phyloP scores from a whole-genome alignment of 441 rosid species.

The Gossypium trilobum region DNA sequence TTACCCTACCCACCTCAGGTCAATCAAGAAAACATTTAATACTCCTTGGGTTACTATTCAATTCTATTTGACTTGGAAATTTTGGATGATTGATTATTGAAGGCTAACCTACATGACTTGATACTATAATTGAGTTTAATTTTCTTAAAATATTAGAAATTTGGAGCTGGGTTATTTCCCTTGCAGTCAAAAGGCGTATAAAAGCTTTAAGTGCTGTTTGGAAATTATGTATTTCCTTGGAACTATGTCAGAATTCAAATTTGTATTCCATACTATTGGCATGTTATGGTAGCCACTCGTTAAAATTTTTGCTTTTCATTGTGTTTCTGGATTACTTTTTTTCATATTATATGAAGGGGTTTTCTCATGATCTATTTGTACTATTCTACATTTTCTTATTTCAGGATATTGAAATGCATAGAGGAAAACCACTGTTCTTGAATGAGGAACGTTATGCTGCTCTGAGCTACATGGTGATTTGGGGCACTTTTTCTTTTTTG shows the following conservation, averaged over 20 bases:
- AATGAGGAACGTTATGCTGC: conserved; percentile 95
- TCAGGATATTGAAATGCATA: conserved; percentile 63
- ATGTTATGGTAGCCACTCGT: not conserved
- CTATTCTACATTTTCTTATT: conserved; percentile 12
- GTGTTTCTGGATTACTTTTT: not conserved
- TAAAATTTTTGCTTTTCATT: not conserved
- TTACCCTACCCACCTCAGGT: not conserved
- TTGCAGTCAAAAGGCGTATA: not conserved
- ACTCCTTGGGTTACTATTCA: not conserved
- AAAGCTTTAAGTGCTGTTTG: not conserved
- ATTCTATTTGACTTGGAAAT: not conserved
- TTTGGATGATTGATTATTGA: conserved; percentile 4
- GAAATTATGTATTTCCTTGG: not conserved
- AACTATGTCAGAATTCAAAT: not conserved
- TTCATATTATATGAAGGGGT: not conserved
- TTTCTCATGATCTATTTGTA: conserved; percentile 2
- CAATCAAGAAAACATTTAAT: not conserved
- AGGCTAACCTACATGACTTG: not conserved
- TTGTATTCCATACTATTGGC: not conserved
- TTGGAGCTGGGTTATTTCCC: conserved; percentile 1
- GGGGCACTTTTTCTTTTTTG: conserved; percentile 8
- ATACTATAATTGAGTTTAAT: not conserved
- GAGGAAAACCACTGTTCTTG: conserved; percentile 92
- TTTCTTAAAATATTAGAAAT: not conserved
- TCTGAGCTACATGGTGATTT: conserved; percentile 65